Percentiles rank a stretch among this genome's conserved stretches.
phyloP scores from a whole-genome alignment of 345 rosid genomes.

The Brassica juncea region DNA sequence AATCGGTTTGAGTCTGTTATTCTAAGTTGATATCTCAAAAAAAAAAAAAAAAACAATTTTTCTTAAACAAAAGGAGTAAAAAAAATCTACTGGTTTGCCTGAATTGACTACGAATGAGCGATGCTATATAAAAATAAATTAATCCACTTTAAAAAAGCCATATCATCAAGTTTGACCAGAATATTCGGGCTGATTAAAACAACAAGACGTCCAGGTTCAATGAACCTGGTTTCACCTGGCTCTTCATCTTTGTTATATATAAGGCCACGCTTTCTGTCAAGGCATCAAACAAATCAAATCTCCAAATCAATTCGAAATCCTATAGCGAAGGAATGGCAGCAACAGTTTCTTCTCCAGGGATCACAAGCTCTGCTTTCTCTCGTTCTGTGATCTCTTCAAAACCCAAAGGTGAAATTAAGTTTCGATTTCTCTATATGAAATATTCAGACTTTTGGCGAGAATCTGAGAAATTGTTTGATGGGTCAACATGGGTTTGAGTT shows the following conservation, averaged over 20 bases:
- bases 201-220: conserved; percentile 42
- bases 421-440: not conserved
- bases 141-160: conserved; percentile 22
- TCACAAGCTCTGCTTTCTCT: conserved; percentile 30
- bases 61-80: not conserved
- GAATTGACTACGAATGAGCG: conserved; percentile 29
- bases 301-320: not conserved
- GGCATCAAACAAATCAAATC: not conserved
- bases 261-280: not conserved
- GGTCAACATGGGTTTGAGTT: not conserved
- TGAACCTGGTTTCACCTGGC: conserved; percentile 34
- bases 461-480: conserved; percentile 17
- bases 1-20: too few relatives aligned
- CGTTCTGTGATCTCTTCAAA: conserved; percentile 41
- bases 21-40: too few relatives aligned
- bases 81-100: not conserved
- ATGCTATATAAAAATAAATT: not conserved
- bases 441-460: not conserved
- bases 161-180: conserved; percentile 11
- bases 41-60: too few relatives aligned
- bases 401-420: conserved; percentile 42
- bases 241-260: conserved; percentile 17
- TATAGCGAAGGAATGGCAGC: conserved; percentile 45
- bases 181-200: conserved; percentile 1
- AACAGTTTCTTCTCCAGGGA: conserved; percentile 36